Evolutionary conservation across 495 filamentous ascomycete genomes (phyloP).

Genomic region (Penicillium soppii): DNA sequence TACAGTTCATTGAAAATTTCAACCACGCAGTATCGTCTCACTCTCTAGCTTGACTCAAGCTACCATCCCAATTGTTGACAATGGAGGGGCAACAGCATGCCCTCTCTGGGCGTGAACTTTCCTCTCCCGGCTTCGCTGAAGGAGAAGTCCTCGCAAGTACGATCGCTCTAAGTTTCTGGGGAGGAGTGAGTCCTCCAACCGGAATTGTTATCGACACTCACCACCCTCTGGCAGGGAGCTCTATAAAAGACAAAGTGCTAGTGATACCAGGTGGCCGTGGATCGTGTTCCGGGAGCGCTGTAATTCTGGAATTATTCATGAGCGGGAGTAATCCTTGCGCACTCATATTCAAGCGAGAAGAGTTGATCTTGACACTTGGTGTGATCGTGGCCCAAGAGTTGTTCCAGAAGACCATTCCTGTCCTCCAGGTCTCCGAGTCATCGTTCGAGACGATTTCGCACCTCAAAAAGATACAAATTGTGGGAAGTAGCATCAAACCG

Average conservation of each 20-base stretch:
- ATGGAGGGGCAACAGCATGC: background rate
- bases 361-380: slow-evolving; percentile 30
- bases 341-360: slow-evolving; percentile 25
- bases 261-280: slow-evolving; percentile 31
- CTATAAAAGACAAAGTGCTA: slow-evolving; percentile 18
- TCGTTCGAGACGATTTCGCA: slow-evolving; percentile 9
- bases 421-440: slow-evolving; percentile 14
- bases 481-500: background rate
- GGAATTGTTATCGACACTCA: slow-evolving; percentile 30
- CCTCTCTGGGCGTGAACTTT: background rate
- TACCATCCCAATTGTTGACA: too few species aligned
- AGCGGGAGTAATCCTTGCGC: slow-evolving; percentile 18
- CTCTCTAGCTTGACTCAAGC: too few species aligned
- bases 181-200: slow-evolving; percentile 24
- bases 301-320: slow-evolving; percentile 32
- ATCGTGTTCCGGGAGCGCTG: slow-evolving; percentile 30
- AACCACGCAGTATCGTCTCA: too few species aligned
- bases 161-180: slow-evolving; percentile 35
- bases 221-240: slow-evolving; percentile 25
- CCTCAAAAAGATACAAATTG: slow-evolving; percentile 6
- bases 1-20: too few species aligned
- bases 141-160: slow-evolving; percentile 16
- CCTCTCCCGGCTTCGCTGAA: background rate
- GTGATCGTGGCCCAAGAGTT: slow-evolving; percentile 29
- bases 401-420: slow-evolving; percentile 26